Evolutionary conservation across 768 basidiomycete genomes (phyloP), one percentile per base, ranked within the genome.

Genomic region (Hypholoma fasciculare): DNA sequence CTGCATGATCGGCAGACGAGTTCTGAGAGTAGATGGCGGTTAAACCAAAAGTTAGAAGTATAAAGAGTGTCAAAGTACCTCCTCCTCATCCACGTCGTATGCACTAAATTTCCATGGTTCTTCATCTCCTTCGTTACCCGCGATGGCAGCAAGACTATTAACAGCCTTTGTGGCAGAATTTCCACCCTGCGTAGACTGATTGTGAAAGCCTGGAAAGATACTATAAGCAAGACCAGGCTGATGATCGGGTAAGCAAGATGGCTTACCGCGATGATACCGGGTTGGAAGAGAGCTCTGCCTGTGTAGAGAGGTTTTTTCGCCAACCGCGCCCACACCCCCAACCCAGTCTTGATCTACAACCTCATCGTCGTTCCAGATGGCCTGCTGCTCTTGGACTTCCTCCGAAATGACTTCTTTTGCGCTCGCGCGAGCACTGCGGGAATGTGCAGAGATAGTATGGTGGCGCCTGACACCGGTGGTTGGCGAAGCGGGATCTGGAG

Each of bases 61-160:
- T 38, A 48, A 34, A 34, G 54, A 56, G 59, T 49, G 59, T 49
- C 51, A 11, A 23, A 26, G 59, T 60, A 90, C 91, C 73, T 90
- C 89, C 34, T 90, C 89, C 52, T 87, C 87, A 58, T 84, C 77
- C 12, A 72, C 76, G 74, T 69, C 82, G 73, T 72, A 78, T 36
- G 79, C 82, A 40, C 85, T 84, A 43, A 80, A 76, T 70, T 91
- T 89, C 92, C 92, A 94, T 56, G 91, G 89, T 62, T 93, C 92
- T 69, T 94, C 92, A 59, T 92, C 92, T 63, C 88, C 90, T 64
- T 94, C 92, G 66, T 91, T 88, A 42, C 90, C 91, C 52, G 89
- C 86, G 72, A 94, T 94, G 54, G 89, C 89, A 37, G 89, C 83
- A 53, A 94, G 83, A 70, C 90, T 93, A 66, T 92, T 93, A 72